These are phyloP conservation scores for Gnetum montanum DNA, from an alignment of 75 land plant species.

Conservation along the genomic window DNA sequence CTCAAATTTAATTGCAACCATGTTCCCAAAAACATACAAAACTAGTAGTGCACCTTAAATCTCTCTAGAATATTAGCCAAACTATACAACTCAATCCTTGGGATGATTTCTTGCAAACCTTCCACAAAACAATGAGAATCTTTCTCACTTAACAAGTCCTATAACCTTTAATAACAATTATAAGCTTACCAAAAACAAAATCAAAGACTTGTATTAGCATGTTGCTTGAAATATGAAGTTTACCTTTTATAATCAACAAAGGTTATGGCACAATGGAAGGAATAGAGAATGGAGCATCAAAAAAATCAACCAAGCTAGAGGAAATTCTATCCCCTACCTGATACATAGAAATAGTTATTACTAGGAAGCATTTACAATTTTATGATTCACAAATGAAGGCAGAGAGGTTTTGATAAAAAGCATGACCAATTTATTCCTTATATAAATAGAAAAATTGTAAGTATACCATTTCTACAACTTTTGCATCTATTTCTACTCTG, in stretches of 20 bases:
- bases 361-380: too few relatives aligned
- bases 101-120: constrained; percentile 37
- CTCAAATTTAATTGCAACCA: too few relatives aligned
- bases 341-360: too few relatives aligned
- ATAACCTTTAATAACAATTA: too few relatives aligned
- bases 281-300: constrained; percentile 66
- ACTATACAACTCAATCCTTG: constrained; percentile 28
- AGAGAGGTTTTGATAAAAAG: too few relatives aligned
- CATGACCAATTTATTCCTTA: constrained; percentile 1
- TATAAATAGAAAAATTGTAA: too few relatives aligned
- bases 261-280: constrained; percentile 85
- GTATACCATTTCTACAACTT: constrained; percentile 76
- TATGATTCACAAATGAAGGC: too few relatives aligned
- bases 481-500: constrained; percentile 55
- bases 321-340: constrained; percentile 93
- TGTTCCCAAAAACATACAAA: too few relatives aligned
- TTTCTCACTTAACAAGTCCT: constrained; percentile 42
- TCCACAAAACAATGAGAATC: constrained; percentile 76
- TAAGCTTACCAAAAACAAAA: too few relatives aligned
- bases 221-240: too few relatives aligned
- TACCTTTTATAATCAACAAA: constrained; percentile 82
- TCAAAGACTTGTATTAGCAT: too few relatives aligned
- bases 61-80: constrained; percentile 31
- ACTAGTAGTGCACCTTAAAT: constrained; percentile 45
- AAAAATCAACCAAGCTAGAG: constrained; percentile 62